These are phyloP conservation scores for Wickerhamomyces queroliae DNA, from an alignment of 805 yeast species.

Conservation along the genomic window DNA sequence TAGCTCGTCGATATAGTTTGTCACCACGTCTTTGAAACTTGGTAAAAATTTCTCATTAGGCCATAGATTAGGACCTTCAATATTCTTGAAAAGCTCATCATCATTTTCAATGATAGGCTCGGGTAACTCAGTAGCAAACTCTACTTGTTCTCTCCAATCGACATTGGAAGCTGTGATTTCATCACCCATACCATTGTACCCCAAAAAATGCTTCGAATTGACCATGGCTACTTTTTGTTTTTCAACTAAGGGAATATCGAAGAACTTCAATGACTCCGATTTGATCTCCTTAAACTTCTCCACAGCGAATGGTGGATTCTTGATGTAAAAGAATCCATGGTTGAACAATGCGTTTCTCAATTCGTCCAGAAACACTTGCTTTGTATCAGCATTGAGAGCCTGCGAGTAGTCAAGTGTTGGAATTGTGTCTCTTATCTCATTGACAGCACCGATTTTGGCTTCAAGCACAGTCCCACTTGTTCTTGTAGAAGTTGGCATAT, in stretches of 20 bases:
- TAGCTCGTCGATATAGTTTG: constrained; percentile 38
- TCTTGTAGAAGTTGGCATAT: no score
- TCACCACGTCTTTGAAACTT: constrained; percentile 24
- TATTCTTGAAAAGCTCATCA: constrained; percentile 32
- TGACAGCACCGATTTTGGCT: no score
- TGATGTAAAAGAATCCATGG: constrained; percentile 37
- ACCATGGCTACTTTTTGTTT: constrained; percentile 36
- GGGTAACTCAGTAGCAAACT: constrained; percentile 45
- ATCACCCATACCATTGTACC: constrained; percentile 39
- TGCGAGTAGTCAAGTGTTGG: constrained; percentile 40
- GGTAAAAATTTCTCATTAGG: constrained; percentile 32
- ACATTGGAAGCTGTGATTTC: constrained; percentile 39
- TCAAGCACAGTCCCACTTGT: no score
- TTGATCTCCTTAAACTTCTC: constrained; percentile 22
- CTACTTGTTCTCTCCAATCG: constrained; percentile 48
- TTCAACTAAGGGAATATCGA: constrained; percentile 32
- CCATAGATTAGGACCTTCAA: constrained; percentile 45
- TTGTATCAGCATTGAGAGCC: constrained; percentile 37
- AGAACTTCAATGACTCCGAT: constrained; percentile 29
- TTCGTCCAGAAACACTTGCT: constrained; percentile 38
- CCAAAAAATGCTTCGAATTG: constrained; percentile 38
- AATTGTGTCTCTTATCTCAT: constrained; percentile 16
- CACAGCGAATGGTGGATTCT: constrained; percentile 37
- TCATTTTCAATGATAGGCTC: constrained; percentile 23
- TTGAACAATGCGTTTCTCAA: constrained; percentile 47